A percentile compares a stretch with the other conserved stretches of the same genome.
These are phyloP conservation scores for Cucurbita moschata DNA, from an alignment of 306 rosid species.

Conservation along the genomic window DNA sequence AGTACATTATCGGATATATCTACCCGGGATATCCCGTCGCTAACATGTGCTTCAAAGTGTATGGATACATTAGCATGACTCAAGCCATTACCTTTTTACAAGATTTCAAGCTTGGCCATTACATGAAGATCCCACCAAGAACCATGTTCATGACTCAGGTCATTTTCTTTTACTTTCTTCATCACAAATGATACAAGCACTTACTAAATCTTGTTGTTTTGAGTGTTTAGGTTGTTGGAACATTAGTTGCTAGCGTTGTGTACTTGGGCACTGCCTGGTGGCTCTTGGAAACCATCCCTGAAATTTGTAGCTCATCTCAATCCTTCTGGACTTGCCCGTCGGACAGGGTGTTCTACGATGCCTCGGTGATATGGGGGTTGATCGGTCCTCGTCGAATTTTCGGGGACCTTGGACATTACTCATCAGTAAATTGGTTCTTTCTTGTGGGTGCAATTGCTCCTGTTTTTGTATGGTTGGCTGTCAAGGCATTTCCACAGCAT, in stretches of 20 bases:
- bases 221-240: conserved; percentile 46
- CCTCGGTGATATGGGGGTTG: conserved; percentile 87
- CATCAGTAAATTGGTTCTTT: conserved; percentile 68
- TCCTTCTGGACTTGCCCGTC: conserved; percentile 76
- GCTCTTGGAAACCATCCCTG: conserved; percentile 74
- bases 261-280: conserved; percentile 85
- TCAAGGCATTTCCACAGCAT: conserved; percentile 44
- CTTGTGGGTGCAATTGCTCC: conserved; percentile 66
- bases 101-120: conserved; percentile 94
- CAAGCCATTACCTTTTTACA: conserved; percentile 77
- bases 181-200: background rate
- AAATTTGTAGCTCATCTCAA: conserved; percentile 62
- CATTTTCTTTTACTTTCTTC: background rate
- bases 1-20: conserved; percentile 74
- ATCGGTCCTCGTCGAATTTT: conserved; percentile 74
- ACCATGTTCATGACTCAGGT: conserved; percentile 97
- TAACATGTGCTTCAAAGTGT: conserved; percentile 91
- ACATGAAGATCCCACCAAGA: conserved; percentile 96
- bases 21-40: conserved; percentile 97
- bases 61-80: conserved; percentile 82
- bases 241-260: conserved; percentile 45
- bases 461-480: conserved; percentile 44
- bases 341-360: conserved; percentile 80
- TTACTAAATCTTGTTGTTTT: background rate
- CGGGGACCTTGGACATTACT: conserved; percentile 47